These are phyloP conservation scores for Candida buenavistaensis DNA, from an alignment of 1,139 yeast genomes.

Conservation along the genomic window DNA sequence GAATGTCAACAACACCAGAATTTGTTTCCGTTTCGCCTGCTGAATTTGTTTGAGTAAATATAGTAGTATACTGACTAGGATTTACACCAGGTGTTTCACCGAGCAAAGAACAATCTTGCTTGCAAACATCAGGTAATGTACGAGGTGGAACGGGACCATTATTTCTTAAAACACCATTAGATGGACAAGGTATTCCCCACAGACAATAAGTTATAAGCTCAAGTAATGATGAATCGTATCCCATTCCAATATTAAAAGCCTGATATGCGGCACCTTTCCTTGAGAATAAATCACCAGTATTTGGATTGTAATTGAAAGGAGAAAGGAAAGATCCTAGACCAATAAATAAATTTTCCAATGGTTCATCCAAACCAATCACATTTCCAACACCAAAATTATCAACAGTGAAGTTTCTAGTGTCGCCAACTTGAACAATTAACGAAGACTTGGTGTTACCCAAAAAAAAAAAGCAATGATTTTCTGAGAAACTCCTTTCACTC, in stretches of 20 bases:
- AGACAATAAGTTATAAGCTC: conserved; percentile 16
- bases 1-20: background rate
- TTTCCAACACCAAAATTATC: conserved; percentile 33
- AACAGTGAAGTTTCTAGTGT: conserved; percentile 22
- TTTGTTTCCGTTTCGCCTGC: background rate
- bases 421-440: conserved; percentile 18
- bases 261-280: conserved; percentile 9
- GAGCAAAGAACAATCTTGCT: background rate
- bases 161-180: conserved; percentile 14
- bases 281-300: conserved; percentile 23
- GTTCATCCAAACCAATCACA: conserved; percentile 19
- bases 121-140: background rate
- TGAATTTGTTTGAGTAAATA: background rate
- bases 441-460: conserved; percentile 19
- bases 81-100: background rate
- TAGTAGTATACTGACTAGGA: background rate
- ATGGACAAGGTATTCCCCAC: conserved; percentile 10
- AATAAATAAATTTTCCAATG: too few species aligned
- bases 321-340: background rate
- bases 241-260: conserved; percentile 23
- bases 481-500: conserved; percentile 9
- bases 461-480: conserved; percentile 22
- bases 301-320: conserved; percentile 14
- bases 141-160: conserved; percentile 18
- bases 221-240: conserved; percentile 15